Percentiles rank a stretch among this genome's conserved stretches.
Conservation (phyloP, 768 basidiomycete species). For the Strobilomyces dryophilus region DNA sequence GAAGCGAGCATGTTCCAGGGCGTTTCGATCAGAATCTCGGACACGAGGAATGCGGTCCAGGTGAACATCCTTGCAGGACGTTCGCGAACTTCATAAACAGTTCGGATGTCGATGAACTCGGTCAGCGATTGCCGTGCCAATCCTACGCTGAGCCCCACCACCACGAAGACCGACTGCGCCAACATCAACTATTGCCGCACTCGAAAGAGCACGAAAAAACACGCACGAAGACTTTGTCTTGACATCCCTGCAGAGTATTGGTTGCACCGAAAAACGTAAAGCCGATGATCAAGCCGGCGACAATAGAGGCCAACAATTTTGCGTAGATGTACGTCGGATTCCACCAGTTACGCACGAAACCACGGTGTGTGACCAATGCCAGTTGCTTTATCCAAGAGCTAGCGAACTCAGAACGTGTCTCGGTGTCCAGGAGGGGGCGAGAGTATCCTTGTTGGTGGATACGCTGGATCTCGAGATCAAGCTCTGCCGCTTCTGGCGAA, state of each 20-base stretch:
- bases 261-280: constrained; percentile 40
- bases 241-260: constrained; percentile 12
- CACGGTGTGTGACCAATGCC: constrained; percentile 8
- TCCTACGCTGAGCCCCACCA: neutral
- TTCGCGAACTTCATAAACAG: too few species aligned
- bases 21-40: constrained; percentile 46
- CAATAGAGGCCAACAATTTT: constrained; percentile 18
- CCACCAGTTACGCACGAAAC: constrained; percentile 35
- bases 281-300: constrained; percentile 37
- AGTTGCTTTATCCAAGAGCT: constrained; percentile 39
- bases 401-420: constrained; percentile 33
- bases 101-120: too few species aligned
- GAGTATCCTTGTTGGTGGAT: constrained; percentile 39
- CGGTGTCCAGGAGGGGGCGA: constrained; percentile 16
- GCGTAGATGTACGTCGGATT: constrained; percentile 36
- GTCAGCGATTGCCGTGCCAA: too few species aligned
- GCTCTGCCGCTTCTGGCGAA: constrained; percentile 30
- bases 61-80: too few species aligned
- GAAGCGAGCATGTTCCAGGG: constrained; percentile 41
- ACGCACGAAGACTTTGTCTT: constrained; percentile 38
- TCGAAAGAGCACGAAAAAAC: neutral
- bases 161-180: neutral
- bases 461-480: constrained; percentile 40
- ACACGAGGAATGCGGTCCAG: constrained; percentile 45
- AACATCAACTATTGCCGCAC: neutral